phyloP scores from a whole-genome alignment of 805 yeast genomes.

The Clavispora fructus region DNA sequence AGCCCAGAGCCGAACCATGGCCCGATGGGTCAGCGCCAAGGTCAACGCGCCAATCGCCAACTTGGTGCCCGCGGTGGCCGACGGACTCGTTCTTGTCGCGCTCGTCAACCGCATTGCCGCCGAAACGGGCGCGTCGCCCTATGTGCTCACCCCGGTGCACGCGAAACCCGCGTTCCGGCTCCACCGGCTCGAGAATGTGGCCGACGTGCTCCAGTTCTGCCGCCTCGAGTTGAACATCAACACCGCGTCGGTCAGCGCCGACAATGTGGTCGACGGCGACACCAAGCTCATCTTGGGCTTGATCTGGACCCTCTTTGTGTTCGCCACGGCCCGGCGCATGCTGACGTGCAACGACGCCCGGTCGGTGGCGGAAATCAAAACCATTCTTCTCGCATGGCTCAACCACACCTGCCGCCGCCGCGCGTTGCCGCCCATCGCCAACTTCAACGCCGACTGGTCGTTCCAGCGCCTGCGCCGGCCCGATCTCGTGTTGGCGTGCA shows the following conservation, averaged over 20 bases:
- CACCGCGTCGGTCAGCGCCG: slow-evolving; percentile 42
- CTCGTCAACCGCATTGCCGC: slow-evolving; percentile 28
- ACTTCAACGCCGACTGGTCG: slow-evolving; percentile 55
- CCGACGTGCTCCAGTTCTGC: slow-evolving; percentile 38
- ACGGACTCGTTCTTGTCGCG: slow-evolving; percentile 36
- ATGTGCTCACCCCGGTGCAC: slow-evolving; percentile 27
- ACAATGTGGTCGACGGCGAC: slow-evolving; percentile 46
- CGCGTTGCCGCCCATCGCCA: slow-evolving; percentile 26
- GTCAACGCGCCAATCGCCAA: slow-evolving; percentile 18
- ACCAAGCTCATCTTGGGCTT: slow-evolving; percentile 43
- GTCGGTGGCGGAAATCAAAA: slow-evolving; percentile 28
- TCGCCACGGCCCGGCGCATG: slow-evolving; percentile 28
- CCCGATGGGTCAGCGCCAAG: slow-evolving; percentile 45
- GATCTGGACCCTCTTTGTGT: slow-evolving; percentile 44
- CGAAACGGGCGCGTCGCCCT: slow-evolving; percentile 15
- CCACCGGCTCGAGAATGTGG: slow-evolving; percentile 45
- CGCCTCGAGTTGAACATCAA: slow-evolving; percentile 35
- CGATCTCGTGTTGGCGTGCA: slow-evolving; percentile 41
- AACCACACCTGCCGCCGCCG: slow-evolving; percentile 25
- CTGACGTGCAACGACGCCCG: slow-evolving; percentile 17
- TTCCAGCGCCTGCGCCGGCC: slow-evolving; percentile 39
- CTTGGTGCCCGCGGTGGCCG: slow-evolving; percentile 30
- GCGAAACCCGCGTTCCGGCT: slow-evolving; percentile 35
- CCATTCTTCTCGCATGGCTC: slow-evolving; percentile 46
- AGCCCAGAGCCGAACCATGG: slow-evolving; percentile 44